A percentile compares a stretch with the other conserved stretches of the same genome.
Conservation (phyloP, 1,139 yeast species). For the Hyphopichia fennica region DNA sequence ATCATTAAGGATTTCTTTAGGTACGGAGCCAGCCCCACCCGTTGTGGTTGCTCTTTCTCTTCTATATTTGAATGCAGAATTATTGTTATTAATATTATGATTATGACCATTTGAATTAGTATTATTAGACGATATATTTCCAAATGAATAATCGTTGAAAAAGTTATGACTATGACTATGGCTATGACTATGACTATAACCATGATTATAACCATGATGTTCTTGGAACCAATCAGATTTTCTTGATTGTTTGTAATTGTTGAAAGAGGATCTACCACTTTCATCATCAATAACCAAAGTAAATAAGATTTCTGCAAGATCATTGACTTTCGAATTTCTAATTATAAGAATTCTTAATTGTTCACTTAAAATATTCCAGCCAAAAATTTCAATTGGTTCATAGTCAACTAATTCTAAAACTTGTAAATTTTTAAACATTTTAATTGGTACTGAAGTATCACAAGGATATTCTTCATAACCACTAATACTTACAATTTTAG, state of each 20-base stretch:
- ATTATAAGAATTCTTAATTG: conserved; percentile 56
- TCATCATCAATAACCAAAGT: conserved; percentile 59
- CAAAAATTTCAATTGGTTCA: conserved; percentile 65
- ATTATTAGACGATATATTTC: conserved; percentile 1
- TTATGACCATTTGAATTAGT: neutral
- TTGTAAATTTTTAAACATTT: conserved; percentile 59
- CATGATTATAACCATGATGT: conserved; percentile 9
- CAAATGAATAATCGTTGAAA: conserved; percentile 13
- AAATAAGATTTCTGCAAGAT: conserved; percentile 50
- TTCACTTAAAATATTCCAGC: conserved; percentile 62
- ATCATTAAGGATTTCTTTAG: conserved; percentile 19
- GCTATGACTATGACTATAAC: conserved; percentile 6
- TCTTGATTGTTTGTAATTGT: conserved; percentile 22
- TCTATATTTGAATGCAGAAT: conserved; percentile 24
- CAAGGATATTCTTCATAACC: conserved; percentile 73
- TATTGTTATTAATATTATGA: conserved; percentile 7
- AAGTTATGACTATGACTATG: conserved; percentile 9
- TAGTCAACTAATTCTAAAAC: conserved; percentile 60
- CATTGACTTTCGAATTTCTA: conserved; percentile 49
- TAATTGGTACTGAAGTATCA: conserved; percentile 65
- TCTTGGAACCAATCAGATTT: conserved; percentile 9
- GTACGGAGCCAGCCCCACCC: conserved; percentile 28
- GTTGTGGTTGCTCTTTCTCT: conserved; percentile 30
- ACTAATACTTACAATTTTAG: conserved; percentile 53
- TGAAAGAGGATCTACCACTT: conserved; percentile 42